Percentiles rank a stretch among this genome's conserved stretches.
Conservation (phyloP, 768 basidiomycete genomes). For the Leccinum subgranulosum region DNA sequence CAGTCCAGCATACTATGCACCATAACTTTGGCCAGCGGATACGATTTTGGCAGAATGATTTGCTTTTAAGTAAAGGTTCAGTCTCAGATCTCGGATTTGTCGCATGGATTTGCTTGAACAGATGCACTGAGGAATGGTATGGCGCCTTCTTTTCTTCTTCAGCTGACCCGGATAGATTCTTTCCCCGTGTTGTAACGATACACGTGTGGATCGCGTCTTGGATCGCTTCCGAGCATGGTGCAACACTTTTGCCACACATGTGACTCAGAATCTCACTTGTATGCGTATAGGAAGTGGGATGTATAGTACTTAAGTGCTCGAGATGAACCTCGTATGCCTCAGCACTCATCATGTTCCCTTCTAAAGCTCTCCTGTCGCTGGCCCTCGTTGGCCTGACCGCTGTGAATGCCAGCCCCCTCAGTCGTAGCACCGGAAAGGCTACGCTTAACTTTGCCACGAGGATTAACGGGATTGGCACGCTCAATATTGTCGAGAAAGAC, state of each 20-base stretch:
- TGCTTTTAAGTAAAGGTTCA: neutral
- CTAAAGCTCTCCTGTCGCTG: constrained; percentile 11
- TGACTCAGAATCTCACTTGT: neutral
- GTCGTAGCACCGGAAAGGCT: constrained; percentile 6
- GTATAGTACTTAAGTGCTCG: constrained; percentile 1
- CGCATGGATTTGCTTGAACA: neutral
- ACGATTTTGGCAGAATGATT: neutral
- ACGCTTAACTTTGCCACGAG: constrained; percentile 16
- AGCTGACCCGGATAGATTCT: neutral
- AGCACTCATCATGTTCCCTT: constrained; percentile 15
- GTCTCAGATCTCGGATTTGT: neutral
- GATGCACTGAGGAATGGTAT: neutral
- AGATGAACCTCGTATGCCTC: neutral
- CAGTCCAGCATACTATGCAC: neutral
- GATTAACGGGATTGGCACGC: constrained; percentile 9
- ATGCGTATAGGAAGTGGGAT: neutral
- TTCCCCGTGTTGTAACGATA: neutral
- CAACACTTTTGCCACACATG: neutral
- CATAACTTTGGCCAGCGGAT: neutral
- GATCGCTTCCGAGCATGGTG: neutral
- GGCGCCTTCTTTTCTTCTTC: neutral
- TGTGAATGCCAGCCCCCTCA: constrained; percentile 16
- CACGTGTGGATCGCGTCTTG: neutral
- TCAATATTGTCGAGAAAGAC: constrained; percentile 11
- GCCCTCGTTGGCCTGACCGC: constrained; percentile 10